phyloP scores from a whole-genome alignment of 192 early-diverging fungal genomes.

The Tieghemiomyces parasiticus region DNA sequence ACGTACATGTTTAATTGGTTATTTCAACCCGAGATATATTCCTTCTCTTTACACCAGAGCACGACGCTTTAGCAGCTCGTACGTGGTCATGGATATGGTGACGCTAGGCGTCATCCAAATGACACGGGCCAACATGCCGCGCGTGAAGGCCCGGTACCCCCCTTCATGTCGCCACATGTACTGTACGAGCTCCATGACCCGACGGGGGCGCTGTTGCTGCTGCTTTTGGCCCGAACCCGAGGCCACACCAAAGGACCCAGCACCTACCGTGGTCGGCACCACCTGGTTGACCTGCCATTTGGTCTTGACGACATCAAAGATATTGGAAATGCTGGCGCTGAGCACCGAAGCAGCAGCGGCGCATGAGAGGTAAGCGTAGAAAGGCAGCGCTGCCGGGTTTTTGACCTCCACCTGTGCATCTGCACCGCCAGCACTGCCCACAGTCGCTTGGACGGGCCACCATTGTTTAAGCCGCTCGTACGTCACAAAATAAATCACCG shows the following conservation, averaged over 20 bases:
- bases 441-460: neutral
- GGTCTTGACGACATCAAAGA: slow-evolving; percentile 70
- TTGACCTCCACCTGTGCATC: no score
- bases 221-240: neutral
- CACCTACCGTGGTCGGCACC: slow-evolving; percentile 12
- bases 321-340: slow-evolving; percentile 44
- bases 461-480: slow-evolving; percentile 43
- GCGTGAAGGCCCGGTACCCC: slow-evolving; percentile 38
- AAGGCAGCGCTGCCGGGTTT: slow-evolving; percentile 22
- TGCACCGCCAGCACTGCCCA: no score
- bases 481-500: slow-evolving; percentile 47
- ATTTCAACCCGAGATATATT: neutral
- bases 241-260: neutral
- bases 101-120: slow-evolving; percentile 53
- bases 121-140: slow-evolving; percentile 49
- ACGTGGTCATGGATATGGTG: slow-evolving; percentile 55
- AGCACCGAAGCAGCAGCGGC: slow-evolving; percentile 41
- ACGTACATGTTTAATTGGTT: no score
- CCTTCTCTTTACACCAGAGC: slow-evolving; percentile 10
- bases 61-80: slow-evolving; percentile 48
- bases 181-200: slow-evolving; percentile 17
- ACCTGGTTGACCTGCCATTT: slow-evolving; percentile 42
- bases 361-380: slow-evolving; percentile 36
- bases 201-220: slow-evolving; percentile 12
- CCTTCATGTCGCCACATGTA: slow-evolving; percentile 39